Base-by-base conservation (phyloP, 495 filamentous ascomycete species). In the Aspergillus bertholletiae region DNA sequence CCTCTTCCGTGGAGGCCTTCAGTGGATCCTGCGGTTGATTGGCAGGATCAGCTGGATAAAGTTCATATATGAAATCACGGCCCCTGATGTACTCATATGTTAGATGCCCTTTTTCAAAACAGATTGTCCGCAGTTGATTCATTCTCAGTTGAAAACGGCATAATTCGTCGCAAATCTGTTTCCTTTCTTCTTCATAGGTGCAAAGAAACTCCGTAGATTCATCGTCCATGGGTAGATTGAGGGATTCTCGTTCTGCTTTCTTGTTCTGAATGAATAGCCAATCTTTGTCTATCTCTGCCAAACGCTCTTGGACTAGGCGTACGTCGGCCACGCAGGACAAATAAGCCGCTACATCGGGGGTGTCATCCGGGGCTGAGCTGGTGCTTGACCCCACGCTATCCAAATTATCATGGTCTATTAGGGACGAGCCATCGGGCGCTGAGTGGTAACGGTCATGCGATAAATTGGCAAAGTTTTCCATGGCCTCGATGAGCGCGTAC, bases 241-340 rank as follows among this genome's bases (percentile, higher is more conserved):
- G 46, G 0, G 51, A 30, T 7, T 47, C 18, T 4, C 53, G 54
- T 7, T 59, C 47, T 0, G 58, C 34, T 13, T 57, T 55, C 44
- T 63, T 61, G 6, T 70, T 62, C 15, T 54, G 35, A 6, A 63
- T 53, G 2, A 49, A 43, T 5, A 58, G 45, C 37, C 60, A 64
- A 46, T 71, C 58, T 3, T 47, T 45, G 17, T 65, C 56, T 7
- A 75, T 44, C 0, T 70, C 64, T 0, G 47, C 45, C 9, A 73
- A 58, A 6, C 55, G 56, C 44, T 72, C 70, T 18, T 56, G 51
- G 30, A 64, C 54, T 15, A 73, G 49, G 1, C 57, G 59, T 1
- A 61, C 57, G 17, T 74, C 64, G 9, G 62, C 69, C 13, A 74
- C 45, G 11, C 65, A 46, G 2, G 57, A 57, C n/a, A 66, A 44